Conservation (phyloP, 805 yeast species). For the Lipomyces orientalis region DNA sequence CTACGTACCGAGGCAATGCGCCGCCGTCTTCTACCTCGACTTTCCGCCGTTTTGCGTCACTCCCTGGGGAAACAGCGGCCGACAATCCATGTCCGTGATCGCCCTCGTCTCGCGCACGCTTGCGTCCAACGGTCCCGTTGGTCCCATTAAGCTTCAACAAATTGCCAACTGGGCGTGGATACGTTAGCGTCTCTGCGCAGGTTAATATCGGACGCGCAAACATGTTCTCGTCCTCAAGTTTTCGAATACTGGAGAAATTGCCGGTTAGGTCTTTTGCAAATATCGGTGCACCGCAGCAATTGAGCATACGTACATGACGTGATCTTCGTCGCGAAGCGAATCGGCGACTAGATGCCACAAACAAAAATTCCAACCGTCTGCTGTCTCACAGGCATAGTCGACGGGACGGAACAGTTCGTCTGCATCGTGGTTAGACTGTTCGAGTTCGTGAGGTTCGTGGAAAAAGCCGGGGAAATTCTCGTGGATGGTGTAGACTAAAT, state of each 20-base stretch:
- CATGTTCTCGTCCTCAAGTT: not conserved
- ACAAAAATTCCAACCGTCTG: slow-evolving; percentile 22
- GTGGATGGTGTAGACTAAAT: slow-evolving; percentile 21
- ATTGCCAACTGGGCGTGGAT: not conserved
- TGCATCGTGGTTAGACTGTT: not conserved
- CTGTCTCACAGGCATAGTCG: slow-evolving; percentile 14
- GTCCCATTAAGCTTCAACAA: not conserved
- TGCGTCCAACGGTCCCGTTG: not conserved
- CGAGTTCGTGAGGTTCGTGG: not conserved
- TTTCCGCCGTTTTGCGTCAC: not conserved
- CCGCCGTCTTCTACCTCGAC: not conserved
- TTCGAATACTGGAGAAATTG: not conserved
- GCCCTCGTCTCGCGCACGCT: not conserved
- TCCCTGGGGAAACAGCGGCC: not conserved
- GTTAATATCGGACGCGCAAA: not conserved
- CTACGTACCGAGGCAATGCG: not conserved
- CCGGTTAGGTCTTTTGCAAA: not conserved
- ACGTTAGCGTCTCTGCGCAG: not conserved
- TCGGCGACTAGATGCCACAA: slow-evolving; percentile 17
- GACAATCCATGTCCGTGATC: not conserved
- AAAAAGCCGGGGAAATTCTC: slow-evolving; percentile 20
- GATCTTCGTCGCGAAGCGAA: slow-evolving; percentile 17
- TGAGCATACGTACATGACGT: slow-evolving; percentile 8
- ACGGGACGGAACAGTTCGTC: slow-evolving; percentile 5
- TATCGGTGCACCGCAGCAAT: not conserved